Evolutionary conservation across 495 filamentous ascomycete species (phyloP), one percentile per base, ranked within the genome.

Genomic region (Talaromyces proteolyticus): DNA sequence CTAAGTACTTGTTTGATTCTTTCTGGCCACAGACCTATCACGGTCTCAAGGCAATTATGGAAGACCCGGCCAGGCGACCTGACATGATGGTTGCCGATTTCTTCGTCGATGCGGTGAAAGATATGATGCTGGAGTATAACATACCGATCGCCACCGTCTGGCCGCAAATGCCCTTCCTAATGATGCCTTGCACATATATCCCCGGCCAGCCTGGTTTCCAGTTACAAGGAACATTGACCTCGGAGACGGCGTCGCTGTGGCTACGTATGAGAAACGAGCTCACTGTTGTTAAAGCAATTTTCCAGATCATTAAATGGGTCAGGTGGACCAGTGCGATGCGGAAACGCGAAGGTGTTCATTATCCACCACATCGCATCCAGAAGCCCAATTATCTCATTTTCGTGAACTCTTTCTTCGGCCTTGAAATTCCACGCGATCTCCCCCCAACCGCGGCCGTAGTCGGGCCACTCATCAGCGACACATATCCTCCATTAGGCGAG

Each of bases 331-430:
- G 51, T 14, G 47, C 49, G 16, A 70, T 73, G 67, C 57, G 69
- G 1, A 47, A 49, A 3, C 41, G 36, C 14, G 50, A 51, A 0
- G 69, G 67, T 6, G 58, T 71, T 19, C 42, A 52, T 6, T 55
- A 57, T 29, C 45, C 42, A 8, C 43, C 59, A 1, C 60, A 56
- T 12, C 48, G 51, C 0, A 42, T 54, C 2, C 52, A 54, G 16
- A 73, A 73, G 47, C 68, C 66, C 1, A 58, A 70, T 41, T 69
- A 71, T 49, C 59, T 73, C 4, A 26, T 65, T 2, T 56, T 73
- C 19, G 61, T 73, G 23, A 73, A 71, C 42, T 67, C 66, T 0
- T 71, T 73, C 50, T 65, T 59, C 18, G 69, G 69, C 2, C 52
- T 73, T 5, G 69, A 73, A 36, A 57, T 60, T 7, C 61, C 68